Evolutionary conservation across 306 rosid genomes (phyloP).

Genomic region (Corylus americana): DNA sequence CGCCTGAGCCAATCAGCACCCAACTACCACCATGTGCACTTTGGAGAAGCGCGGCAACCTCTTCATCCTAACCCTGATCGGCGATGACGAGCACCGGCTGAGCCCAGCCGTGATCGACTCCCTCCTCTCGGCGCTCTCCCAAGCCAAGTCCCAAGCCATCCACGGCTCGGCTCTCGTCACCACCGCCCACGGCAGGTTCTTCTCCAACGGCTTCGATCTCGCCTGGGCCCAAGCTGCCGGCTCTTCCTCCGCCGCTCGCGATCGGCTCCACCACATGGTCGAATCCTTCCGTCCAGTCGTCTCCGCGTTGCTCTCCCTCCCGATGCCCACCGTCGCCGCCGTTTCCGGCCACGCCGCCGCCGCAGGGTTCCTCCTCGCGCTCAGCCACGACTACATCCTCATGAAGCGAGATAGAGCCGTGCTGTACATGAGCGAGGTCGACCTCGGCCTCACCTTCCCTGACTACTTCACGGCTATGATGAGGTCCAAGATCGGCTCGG

Average conservation of each 20-base stretch:
- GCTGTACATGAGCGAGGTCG: conserved; percentile 73
- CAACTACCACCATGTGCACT: conserved; percentile 47
- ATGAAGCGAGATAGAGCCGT: conserved; percentile 67
- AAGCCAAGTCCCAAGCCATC: conserved; percentile 44
- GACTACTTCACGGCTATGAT: conserved; percentile 53
- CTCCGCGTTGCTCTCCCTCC: conserved; percentile 60
- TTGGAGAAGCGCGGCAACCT: conserved; percentile 59
- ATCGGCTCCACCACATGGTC: conserved; percentile 48
- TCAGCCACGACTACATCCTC: conserved; percentile 61
- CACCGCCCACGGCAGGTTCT: conserved; percentile 64
- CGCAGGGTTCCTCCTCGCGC: conserved; percentile 56
- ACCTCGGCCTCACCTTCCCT: conserved; percentile 53
- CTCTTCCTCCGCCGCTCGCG: conserved; percentile 35
- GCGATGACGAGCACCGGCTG: conserved; percentile 62
- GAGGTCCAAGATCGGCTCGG: conserved; percentile 45
- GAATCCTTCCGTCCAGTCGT: conserved; percentile 43
- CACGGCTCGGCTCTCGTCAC: conserved; percentile 69
- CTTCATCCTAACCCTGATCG: conserved; percentile 58
- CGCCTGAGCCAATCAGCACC: neutral
- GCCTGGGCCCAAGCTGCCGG: conserved; percentile 58
- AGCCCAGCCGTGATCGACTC: conserved; percentile 47
- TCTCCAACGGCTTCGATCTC: conserved; percentile 80
- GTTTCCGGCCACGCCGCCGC: conserved; percentile 67
- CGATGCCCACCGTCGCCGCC: conserved; percentile 74
- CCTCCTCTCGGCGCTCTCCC: conserved; percentile 47